Evolutionary conservation across 2,329 filamentous ascomycete genomes (phyloP).

Genomic region (Scytalidium lignicola): DNA sequence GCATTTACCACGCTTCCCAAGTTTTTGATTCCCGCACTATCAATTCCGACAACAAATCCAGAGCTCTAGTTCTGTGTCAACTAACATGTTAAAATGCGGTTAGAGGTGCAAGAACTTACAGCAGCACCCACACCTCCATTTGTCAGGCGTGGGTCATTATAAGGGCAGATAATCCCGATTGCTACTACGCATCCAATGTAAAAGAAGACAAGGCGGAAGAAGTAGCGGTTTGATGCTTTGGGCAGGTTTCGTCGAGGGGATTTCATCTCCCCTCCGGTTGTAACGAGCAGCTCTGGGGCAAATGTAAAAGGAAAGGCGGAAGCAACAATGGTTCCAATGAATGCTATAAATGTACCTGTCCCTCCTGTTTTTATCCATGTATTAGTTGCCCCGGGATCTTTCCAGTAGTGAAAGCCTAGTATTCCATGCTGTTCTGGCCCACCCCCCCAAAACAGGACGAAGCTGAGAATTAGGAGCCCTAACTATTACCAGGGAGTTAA

Average conservation of each 20-base stretch:
- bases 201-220: constrained; percentile 59
- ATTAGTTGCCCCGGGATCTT: constrained; percentile 39
- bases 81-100: no score
- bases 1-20: constrained; percentile 51
- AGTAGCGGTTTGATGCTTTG: constrained; percentile 52
- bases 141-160: constrained; percentile 44
- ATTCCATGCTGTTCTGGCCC: constrained; percentile 23
- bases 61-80: constrained; percentile 25
- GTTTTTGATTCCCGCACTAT: constrained; percentile 41
- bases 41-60: constrained; percentile 44
- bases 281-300: constrained; percentile 46
- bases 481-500: neutral
- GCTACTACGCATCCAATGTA: constrained; percentile 52
- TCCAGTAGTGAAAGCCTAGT: constrained; percentile 44
- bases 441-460: constrained; percentile 31
- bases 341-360: constrained; percentile 46
- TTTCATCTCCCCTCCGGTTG: constrained; percentile 53
- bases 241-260: constrained; percentile 54
- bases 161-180: constrained; percentile 57
- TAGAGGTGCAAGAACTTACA: neutral
- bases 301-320: constrained; percentile 46
- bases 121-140: constrained; percentile 44
- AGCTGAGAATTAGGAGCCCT: constrained; percentile 20
- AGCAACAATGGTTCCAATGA: constrained; percentile 41
- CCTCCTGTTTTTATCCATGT: constrained; percentile 34